Base-by-base conservation (phyloP, 2,329 filamentous ascomycete genomes). In the Stachybotrys elegans region DNA sequence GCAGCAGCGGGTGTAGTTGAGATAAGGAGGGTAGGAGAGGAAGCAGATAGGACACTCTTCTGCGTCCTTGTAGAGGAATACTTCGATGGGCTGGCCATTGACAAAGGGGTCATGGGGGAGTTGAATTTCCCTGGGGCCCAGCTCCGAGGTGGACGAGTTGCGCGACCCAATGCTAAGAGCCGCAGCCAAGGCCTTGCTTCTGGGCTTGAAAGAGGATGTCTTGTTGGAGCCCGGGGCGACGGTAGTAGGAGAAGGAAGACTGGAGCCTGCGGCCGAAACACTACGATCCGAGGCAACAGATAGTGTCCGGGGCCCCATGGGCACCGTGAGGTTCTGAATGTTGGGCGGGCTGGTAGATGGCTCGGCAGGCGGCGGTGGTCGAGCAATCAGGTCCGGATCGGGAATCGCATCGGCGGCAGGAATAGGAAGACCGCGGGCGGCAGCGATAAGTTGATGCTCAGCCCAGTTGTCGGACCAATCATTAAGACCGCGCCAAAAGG, bases 41-140 rank as follows among this genome's bases (percentile, higher is more conserved):
- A 97, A 95, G 70, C 93, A 98, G 49, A 98, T 95, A 5, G 93
- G 92, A 57, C 93, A 98, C 61, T 98, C 93, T 6, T 73, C 70
- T 4, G 89, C 85, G 53, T 95, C 83, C 62, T 95, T 95, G 73
- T 98, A 98, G 2, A 98, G 71, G 52, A 88, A 92, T 1, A 91
- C 92, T 65, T 97, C 93, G 37, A 97, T 75, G 1, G 87, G 86
- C 55, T 95, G 89, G n/a, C 93, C 92, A 54, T 97, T 95, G 36
- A 97, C 87, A 56, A 86, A 92, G 0, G 88, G 87, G 53, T 96
- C 90, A 48, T 83, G 76, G 0, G 90, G 85, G 3, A 96, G 71
- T 46, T 82, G 73, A n/a, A 91, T 70, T 66, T 96, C 92, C 51
- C 86, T 84, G 2, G 87, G 87, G 0, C 73, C 68, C 52, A 91